Conservation (phyloP, 2,329 filamentous ascomycete genomes). For the Fusarium multiceps region DNA sequence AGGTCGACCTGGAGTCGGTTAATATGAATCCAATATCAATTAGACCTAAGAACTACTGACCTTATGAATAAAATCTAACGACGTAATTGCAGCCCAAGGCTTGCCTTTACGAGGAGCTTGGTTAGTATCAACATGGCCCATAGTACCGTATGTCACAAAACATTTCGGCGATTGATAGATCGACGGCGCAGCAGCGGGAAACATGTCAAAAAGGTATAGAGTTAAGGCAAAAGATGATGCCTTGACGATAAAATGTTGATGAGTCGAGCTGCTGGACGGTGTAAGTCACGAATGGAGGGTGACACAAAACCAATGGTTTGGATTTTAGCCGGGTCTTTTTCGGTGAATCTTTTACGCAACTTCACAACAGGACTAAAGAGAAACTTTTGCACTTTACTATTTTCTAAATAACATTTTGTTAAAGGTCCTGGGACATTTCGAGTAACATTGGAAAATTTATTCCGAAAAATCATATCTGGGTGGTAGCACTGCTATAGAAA, state of each 20-base stretch:
- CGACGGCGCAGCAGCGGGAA: slow-evolving; percentile 57
- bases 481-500: not conserved
- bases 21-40: not conserved
- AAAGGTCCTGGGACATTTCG: not conserved
- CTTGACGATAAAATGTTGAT: not conserved
- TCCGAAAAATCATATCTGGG: not conserved
- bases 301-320: slow-evolving; percentile 5
- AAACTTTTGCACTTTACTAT: slow-evolving; percentile 59
- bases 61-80: slow-evolving; percentile 75
- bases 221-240: not conserved
- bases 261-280: not conserved
- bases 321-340: slow-evolving; percentile 45
- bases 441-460: not conserved
- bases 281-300: slow-evolving; percentile 18
- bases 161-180: slow-evolving; percentile 73
- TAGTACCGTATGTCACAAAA: slow-evolving; percentile 75
- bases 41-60: slow-evolving; percentile 51
- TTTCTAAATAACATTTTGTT: slow-evolving; percentile 7
- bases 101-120: slow-evolving; percentile 78
- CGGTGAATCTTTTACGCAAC: slow-evolving; percentile 41
- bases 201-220: slow-evolving; percentile 51
- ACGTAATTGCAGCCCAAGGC: slow-evolving; percentile 77
- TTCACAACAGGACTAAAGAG: slow-evolving; percentile 61
- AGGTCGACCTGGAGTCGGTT: slow-evolving; percentile 66
- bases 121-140: slow-evolving; percentile 76